Evolutionary conservation across 176 grass and related monocot genomes (phyloP).

Genomic region (Ampelocalamus luodianensis): DNA sequence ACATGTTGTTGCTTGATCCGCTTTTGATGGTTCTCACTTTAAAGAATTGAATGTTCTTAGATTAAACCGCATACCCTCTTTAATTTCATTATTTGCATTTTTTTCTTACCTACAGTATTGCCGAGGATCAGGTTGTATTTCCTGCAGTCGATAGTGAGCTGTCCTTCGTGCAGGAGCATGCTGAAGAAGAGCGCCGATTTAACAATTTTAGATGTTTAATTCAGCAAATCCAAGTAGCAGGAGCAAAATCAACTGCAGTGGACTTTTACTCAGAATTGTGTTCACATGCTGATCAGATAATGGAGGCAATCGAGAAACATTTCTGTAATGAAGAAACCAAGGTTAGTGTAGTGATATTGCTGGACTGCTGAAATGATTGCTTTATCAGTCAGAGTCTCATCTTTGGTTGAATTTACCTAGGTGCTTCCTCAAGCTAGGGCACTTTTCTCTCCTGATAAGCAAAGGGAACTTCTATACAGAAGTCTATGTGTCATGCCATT

Average conservation of each 20-base stretch:
- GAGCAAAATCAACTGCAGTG: slow-evolving; percentile 66
- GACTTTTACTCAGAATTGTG: slow-evolving; percentile 84
- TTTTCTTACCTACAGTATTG: slow-evolving; percentile 62
- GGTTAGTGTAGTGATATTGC: slow-evolving; percentile 50
- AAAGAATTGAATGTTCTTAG: background rate
- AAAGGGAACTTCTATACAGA: slow-evolving; percentile 84
- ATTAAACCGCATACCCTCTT: slow-evolving; percentile 26
- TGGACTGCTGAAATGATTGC: slow-evolving; percentile 25
- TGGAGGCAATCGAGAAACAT: slow-evolving; percentile 92
- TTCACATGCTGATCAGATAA: slow-evolving; percentile 93
- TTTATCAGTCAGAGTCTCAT: slow-evolving; percentile 31
- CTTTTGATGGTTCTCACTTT: slow-evolving; percentile 23
- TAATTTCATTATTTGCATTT: slow-evolving; percentile 24
- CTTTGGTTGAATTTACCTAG: slow-evolving; percentile 61
- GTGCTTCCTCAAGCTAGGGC: slow-evolving; percentile 97
- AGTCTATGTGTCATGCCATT: slow-evolving; percentile 95
- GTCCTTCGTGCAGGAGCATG: slow-evolving; percentile 80
- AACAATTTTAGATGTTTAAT: slow-evolving; percentile 87
- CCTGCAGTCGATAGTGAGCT: slow-evolving; percentile 82
- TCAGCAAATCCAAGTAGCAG: slow-evolving; percentile 86
- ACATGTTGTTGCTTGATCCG: slow-evolving; percentile 31
- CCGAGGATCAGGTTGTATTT: slow-evolving; percentile 98
- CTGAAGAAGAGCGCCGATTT: slow-evolving; percentile 83
- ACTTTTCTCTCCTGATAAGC: slow-evolving; percentile 88
- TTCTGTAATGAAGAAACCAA: slow-evolving; percentile 88